Evolutionary conservation across 2,329 filamentous ascomycete genomes (phyloP).

Genomic region (Alternaria sp.): DNA sequence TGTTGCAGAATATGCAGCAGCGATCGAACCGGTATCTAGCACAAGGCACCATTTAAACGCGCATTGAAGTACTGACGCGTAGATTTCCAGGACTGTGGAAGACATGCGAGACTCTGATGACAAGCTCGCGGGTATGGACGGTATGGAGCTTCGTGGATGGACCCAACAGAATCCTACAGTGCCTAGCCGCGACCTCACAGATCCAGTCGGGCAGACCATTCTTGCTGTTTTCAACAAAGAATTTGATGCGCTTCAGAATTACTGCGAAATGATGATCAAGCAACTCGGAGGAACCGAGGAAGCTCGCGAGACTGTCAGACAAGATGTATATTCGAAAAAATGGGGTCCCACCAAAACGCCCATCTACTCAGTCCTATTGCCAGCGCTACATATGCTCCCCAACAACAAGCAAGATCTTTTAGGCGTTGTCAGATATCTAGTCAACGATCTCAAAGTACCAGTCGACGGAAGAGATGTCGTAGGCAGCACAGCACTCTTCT

Average conservation of each 20-base stretch:
- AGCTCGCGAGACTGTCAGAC: slow-evolving; percentile 11
- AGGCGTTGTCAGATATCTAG: slow-evolving; percentile 18
- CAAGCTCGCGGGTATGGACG: slow-evolving; percentile 23
- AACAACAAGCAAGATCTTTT: slow-evolving; percentile 8
- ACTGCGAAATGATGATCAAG: slow-evolving; percentile 11
- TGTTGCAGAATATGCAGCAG: slow-evolving; percentile 23
- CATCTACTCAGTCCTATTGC: slow-evolving; percentile 22
- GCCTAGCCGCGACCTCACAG: slow-evolving; percentile 21
- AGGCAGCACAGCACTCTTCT: slow-evolving; percentile 24
- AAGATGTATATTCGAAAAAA: slow-evolving; percentile 18
- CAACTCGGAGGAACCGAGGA: slow-evolving; percentile 10
- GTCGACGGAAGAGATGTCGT: slow-evolving; percentile 21
- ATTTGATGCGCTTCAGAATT: slow-evolving; percentile 8
- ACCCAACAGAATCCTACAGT: slow-evolving; percentile 10
- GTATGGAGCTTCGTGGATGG: slow-evolving; percentile 27
- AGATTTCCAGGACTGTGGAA: slow-evolving; percentile 9
- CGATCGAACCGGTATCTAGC: slow-evolving; percentile 11
- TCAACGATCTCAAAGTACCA: slow-evolving; percentile 16
- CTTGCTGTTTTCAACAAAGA: slow-evolving; percentile 8
- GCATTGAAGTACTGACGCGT: neutral
- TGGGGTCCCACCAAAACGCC: slow-evolving; percentile 24
- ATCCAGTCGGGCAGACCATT: slow-evolving; percentile 18
- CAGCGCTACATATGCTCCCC: slow-evolving; percentile 13
- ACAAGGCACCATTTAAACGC: neutral
- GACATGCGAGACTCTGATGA: slow-evolving; percentile 20